phyloP scores from a whole-genome alignment of 169 alveolate species.

The Plasmodium gonderi region DNA sequence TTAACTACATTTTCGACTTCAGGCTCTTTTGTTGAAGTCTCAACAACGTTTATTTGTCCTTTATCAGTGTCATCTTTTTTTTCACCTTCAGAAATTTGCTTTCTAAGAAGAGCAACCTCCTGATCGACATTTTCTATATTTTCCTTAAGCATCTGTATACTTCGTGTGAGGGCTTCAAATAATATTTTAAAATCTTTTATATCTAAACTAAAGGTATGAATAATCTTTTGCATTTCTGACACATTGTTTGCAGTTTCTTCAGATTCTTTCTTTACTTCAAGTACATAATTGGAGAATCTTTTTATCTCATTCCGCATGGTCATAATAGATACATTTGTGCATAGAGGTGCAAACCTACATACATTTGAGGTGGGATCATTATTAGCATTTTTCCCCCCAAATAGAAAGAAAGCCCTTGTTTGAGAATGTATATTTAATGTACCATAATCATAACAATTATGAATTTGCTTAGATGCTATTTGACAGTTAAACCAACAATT shows the following conservation, averaged over 20 bases:
- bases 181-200: conserved; percentile 68
- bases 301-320: conserved; percentile 63
- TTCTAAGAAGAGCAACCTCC: conserved; percentile 22
- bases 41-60: background rate
- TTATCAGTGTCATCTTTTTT: background rate
- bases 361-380: conserved; percentile 72
- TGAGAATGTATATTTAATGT: conserved; percentile 67
- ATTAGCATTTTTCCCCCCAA: conserved; percentile 69
- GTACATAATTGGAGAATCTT: conserved; percentile 27
- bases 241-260: conserved; percentile 71
- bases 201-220: conserved; percentile 48
- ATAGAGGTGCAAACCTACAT: conserved; percentile 75
- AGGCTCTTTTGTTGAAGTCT: background rate
- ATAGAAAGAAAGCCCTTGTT: conserved; percentile 72
- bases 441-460: conserved; percentile 74
- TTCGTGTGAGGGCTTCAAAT: conserved; percentile 57
- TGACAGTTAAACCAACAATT: conserved; percentile 75
- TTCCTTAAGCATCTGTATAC: conserved; percentile 42
- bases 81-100: background rate
- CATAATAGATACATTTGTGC: conserved; percentile 72
- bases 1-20: background rate
- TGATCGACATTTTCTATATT: conserved; percentile 25
- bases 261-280: conserved; percentile 46
- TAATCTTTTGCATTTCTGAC: conserved; percentile 69
- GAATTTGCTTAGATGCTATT: conserved; percentile 60